Base-by-base conservation (phyloP, 225 moss, liverwort and hornwort species). In the Asterella californica region DNA sequence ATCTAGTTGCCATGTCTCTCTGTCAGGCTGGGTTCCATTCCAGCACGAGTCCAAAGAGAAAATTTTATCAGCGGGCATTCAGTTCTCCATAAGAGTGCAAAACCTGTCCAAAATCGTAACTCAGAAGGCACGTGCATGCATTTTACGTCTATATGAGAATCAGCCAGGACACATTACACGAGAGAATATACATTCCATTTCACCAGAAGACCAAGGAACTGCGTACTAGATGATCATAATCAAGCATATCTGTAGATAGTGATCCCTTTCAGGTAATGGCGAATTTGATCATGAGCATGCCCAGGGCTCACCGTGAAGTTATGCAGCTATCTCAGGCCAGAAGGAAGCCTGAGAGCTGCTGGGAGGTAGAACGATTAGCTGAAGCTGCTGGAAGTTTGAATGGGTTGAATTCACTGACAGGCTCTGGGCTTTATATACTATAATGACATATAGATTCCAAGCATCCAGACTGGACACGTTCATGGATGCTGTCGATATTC, bases 311-410 rank as follows among this genome's bases (percentile, higher is more conserved):
- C n/a, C 45, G 36, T 71, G 71, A 45, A 45, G 71, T 47, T 47
- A 25, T 42, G 71, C 71, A 71, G 71, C 24, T 71, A 46, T 5
- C 71, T 71, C 71, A 71, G n/a, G 71, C 47, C 46, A 47, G 46
- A 45, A 7, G 45, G 19, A 45, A 25, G 47, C 71, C 71, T 71
- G 71, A 71, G 45, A 15, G 71, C 71, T 71, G 71, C 71, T 71
- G 71, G 59, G 42, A 42, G 42, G 42, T 2, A 42, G 42, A 42
- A 42, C 42, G 7, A 42, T 42, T 42, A 42, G 42, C 42, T 42
- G 42, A 42, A 42, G 4, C 7, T 42, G 42, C 42, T 42, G 42
- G 7, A 42, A n/a, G n/a, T 42, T 42, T 42, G 42, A 7, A 42
- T 42, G 42, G 42, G 42, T 42, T 42, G 42, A 42, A 42, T 42